Conservation (phyloP, 208 protist genomes). For the Wallacemonas rigidus region DNA sequence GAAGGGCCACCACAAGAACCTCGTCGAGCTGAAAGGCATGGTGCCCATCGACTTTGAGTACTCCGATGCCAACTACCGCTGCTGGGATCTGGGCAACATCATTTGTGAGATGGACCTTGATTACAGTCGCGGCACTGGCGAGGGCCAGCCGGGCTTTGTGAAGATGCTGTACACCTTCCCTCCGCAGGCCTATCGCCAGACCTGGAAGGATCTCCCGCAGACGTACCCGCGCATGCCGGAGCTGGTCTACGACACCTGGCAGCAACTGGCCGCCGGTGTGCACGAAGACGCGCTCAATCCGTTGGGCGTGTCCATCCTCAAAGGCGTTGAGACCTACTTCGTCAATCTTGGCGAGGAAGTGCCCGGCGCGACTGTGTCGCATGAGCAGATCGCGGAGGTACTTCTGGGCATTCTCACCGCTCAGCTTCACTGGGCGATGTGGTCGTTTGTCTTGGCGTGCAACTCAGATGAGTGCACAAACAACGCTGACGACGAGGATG, state of each 20-base stretch:
- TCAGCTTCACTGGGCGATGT: slow-evolving; percentile 79
- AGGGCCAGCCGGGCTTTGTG: slow-evolving; percentile 74
- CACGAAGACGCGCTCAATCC: slow-evolving; percentile 12
- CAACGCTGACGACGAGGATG: slow-evolving; percentile 41
- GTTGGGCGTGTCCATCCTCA: slow-evolving; percentile 34
- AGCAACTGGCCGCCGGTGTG: slow-evolving; percentile 13
- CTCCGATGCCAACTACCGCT: slow-evolving; percentile 83
- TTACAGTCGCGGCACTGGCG: slow-evolving; percentile 73
- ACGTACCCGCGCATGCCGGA: slow-evolving; percentile 76
- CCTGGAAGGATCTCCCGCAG: slow-evolving; percentile 55
- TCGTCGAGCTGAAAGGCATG: slow-evolving; percentile 75
- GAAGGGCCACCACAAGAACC: slow-evolving; percentile 61
- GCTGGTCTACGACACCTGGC: slow-evolving; percentile 71
- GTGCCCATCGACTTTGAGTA: slow-evolving; percentile 90
- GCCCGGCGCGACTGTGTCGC: slow-evolving; percentile 32
- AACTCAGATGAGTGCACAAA: slow-evolving; percentile 56
- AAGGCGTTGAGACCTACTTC: slow-evolving; percentile 41
- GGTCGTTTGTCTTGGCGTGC: slow-evolving; percentile 75
- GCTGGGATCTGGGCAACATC: slow-evolving; percentile 83
- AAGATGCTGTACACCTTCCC: slow-evolving; percentile 75
- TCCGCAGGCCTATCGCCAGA: slow-evolving; percentile 37
- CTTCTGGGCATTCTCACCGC: slow-evolving; percentile 81
- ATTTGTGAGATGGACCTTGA: slow-evolving; percentile 88
- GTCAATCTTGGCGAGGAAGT: not conserved
- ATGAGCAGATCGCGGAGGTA: slow-evolving; percentile 61